A percentile compares a stretch with the other conserved stretches of the same genome.
phyloP scores from a whole-genome alignment of 192 early-diverging fungal genomes.

The Gamsiella multidivaricata region DNA sequence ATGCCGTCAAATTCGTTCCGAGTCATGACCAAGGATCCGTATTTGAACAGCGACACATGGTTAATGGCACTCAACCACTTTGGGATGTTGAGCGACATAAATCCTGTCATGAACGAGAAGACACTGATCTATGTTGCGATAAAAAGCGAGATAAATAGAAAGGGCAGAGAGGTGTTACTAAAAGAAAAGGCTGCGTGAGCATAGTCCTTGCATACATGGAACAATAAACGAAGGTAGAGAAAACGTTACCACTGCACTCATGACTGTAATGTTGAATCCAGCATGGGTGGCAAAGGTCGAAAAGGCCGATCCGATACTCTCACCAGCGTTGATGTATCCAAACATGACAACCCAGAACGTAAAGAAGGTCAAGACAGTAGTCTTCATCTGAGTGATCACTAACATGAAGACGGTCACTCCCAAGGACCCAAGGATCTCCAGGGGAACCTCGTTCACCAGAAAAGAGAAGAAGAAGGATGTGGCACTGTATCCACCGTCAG shows the following conservation, averaged over 20 bases:
- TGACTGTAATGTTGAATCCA: conserved; percentile 49
- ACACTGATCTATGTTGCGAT: conserved; percentile 35
- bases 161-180: neutral
- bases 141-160: too few species aligned
- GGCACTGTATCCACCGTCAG: conserved; percentile 47
- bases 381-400: conserved; percentile 29
- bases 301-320: conserved; percentile 47
- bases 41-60: conserved; percentile 44
- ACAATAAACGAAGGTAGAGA: neutral
- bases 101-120: conserved; percentile 53
- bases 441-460: conserved; percentile 44
- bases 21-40: conserved; percentile 34
- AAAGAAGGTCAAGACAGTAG: conserved; percentile 47
- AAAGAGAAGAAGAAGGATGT: conserved; percentile 50
- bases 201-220: too few species aligned
- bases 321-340: conserved; percentile 53
- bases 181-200: neutral
- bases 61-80: conserved; percentile 40
- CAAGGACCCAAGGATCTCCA: conserved; percentile 44
- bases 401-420: conserved; percentile 47
- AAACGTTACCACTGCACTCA: conserved; percentile 45
- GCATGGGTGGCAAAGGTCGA: conserved; percentile 48
- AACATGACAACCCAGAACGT: conserved; percentile 53
- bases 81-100: conserved; percentile 50
- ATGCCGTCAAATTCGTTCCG: conserved; percentile 48